phyloP scores from a whole-genome alignment of 129 eudicot genomes.

The Chrysanthemum seticuspe region DNA sequence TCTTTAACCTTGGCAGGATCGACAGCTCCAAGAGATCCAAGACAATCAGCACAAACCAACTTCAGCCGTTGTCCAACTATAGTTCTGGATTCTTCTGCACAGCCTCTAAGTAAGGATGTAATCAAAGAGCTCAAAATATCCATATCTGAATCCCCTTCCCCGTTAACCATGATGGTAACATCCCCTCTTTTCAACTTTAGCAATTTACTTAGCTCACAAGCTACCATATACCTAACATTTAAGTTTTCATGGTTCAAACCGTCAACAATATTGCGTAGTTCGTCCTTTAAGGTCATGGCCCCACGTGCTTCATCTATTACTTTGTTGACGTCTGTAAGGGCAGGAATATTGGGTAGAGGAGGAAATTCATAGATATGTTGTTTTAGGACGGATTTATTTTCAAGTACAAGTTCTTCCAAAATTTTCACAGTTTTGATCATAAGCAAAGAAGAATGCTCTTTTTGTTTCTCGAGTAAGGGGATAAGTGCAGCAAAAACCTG shows the following conservation, averaged over 20 bases:
- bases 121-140: slow-evolving; percentile 85
- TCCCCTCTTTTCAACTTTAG: slow-evolving; percentile 70
- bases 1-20: slow-evolving; percentile 96
- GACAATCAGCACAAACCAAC: slow-evolving; percentile 93
- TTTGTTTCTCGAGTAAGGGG: slow-evolving; percentile 82
- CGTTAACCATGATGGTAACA: slow-evolving; percentile 58
- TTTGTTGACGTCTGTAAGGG: slow-evolving; percentile 71
- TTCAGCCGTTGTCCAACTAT: slow-evolving; percentile 88
- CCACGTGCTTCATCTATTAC: slow-evolving; percentile 92
- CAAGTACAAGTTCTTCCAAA: slow-evolving; percentile 79
- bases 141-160: slow-evolving; percentile 67
- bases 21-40: slow-evolving; percentile 91
- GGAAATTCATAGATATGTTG: slow-evolving; percentile 93
- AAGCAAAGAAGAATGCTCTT: slow-evolving; percentile 55
- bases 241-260: slow-evolving; percentile 94
- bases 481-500: slow-evolving; percentile 97
- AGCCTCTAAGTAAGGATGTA: slow-evolving; percentile 81
- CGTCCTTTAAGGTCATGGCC: slow-evolving; percentile 69
- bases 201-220: slow-evolving; percentile 82
- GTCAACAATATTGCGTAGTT: slow-evolving; percentile 62
- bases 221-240: slow-evolving; percentile 98
- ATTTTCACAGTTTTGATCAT: slow-evolving; percentile 75
- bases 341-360: slow-evolving; percentile 76
- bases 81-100: slow-evolving; percentile 97
- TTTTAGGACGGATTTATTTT: slow-evolving; percentile 66